Evolutionary conservation across 2,329 filamentous ascomycete genomes (phyloP), one percentile per base, ranked within the genome.

Genomic region (Microsporum audouinii): DNA sequence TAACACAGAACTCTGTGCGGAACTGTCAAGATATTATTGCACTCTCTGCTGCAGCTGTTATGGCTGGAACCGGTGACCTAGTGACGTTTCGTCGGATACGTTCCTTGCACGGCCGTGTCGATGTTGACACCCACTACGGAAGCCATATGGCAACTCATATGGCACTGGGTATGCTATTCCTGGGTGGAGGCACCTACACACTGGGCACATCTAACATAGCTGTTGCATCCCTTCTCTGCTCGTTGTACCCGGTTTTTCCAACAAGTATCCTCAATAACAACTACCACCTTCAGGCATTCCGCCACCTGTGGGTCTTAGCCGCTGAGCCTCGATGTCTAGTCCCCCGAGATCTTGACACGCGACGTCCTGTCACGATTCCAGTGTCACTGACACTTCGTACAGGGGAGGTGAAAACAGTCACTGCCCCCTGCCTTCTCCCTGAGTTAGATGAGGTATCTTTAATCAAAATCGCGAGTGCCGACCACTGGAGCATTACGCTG

Each of bases 261-360:
- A 87, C 84, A 7, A 87, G 84, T 34, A 89, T 97, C 1, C 88
- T 95, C 68, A 94, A 99, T 75, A 97, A 97, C 70, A 88, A 89
- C 65, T 91, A 90, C 8, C 94, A 99, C 69, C 80, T 99, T 4
- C 94, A 99, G 76, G 94, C 95, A 2, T 94, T 99, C 77, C 85
- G 95, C 3, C 92, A 99, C 74, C 88, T 99, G 70, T 99, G 94
- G 94, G 92, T 96, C 8, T 80, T 99, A 2, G 94, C 94, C 1
- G 87, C 89, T 0, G 94, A 99, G 69, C 84, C 90, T 7, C 84
- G 95, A 58, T 97, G 92, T 70, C 82, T 99, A 0, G 84, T 99
- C 0, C 84, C 89, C 17, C 88, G 92, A 63, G 94, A 99, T 67
- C 83, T 94, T 2, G 86, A 94, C 62, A 95, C 89, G 0, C 85